These are phyloP conservation scores for Hypsizygus marmoreus DNA, from an alignment of 768 basidiomycete genomes.

Conservation along the genomic window DNA sequence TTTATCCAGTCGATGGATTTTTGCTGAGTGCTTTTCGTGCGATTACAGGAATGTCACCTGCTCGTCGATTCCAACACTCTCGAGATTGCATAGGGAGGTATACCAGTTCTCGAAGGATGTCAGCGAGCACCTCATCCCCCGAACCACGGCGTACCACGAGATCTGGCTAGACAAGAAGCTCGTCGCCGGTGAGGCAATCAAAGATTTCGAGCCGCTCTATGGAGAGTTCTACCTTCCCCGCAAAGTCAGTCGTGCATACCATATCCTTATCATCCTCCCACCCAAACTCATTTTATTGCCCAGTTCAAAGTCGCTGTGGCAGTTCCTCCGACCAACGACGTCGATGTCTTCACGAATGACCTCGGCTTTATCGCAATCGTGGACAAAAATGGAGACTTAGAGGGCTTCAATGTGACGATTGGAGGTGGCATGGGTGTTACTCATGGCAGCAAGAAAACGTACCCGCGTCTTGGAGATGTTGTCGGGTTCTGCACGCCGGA, in stretches of 20 bases:
- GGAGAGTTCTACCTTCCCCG: conserved; percentile 96
- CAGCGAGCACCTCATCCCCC: conserved; percentile 85
- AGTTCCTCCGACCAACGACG: conserved; percentile 94
- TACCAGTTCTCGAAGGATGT: conserved; percentile 82
- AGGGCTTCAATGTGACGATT: conserved; percentile 91
- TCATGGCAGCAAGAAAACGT: conserved; percentile 98
- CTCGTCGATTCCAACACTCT: conserved; percentile 87
- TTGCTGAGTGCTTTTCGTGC: conserved; percentile 2
- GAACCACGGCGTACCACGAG: conserved; percentile 94
- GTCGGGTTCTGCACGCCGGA: conserved; percentile 93
- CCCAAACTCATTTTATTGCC: conserved; percentile 1
- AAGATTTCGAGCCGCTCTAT: conserved; percentile 96
- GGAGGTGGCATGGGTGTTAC: conserved; percentile 99
- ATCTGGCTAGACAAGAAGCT: conserved; percentile 99
- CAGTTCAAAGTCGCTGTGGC: conserved; percentile 98
- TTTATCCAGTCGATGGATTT: neutral
- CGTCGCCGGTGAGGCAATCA: conserved; percentile 90
- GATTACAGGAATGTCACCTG: conserved; percentile 79
- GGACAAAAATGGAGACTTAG: conserved; percentile 69
- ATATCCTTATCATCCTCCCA: conserved; percentile 3
- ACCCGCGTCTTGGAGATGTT: conserved; percentile 84
- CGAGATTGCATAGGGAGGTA: conserved; percentile 82
- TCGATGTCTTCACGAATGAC: conserved; percentile 95
- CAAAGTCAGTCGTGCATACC: conserved; percentile 57
- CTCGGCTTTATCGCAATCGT: conserved; percentile 96